Evolutionary conservation across 306 rosid species (phyloP), one percentile per base, ranked within the genome.

Genomic region (Fragaria nilgerrensis): DNA sequence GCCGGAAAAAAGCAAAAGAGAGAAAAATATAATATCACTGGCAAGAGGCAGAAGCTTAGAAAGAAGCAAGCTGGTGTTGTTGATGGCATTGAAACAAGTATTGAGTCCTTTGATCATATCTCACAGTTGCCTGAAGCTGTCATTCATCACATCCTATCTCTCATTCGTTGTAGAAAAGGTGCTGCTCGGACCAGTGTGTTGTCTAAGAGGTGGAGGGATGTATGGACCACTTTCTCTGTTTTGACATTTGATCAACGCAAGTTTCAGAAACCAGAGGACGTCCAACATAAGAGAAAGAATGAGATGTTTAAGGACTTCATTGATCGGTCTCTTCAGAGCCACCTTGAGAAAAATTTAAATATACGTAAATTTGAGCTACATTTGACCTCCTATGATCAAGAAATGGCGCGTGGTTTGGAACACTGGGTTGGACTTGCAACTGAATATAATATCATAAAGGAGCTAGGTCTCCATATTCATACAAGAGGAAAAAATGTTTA

Each of bases 141-240:
- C 39, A 80, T 90, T 73, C 92, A 88, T 85, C 68, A 43, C 79
- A 86, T 88, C 70, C 76, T 86, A 11, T 85, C 88, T 45, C 68
- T 27, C 68, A 69, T 90, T 73, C 85, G 77, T 14, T 72, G 80
- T 62, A 14, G 66, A 73, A 82, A 80, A 20, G 92, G 85, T 73
- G 71, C 66, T 29, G 58, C 82, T 70, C 86, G 96, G 70, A 86
- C 87, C 59, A 84, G 89, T 74, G 9, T 74, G 44, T 80, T 88
- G 83, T 90, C 91, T 17, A 82, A 83, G 80, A 87, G 74, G 77
- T 90, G 96, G 96, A 86, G 78, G 80, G 74, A 77, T 23, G 1
- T 81, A 53, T 85, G 92, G 96, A 11, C 70, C 74, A 86, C 92
- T 13, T 85, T 58, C 43, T 74, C 87, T 19, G 20, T 17, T 44